phyloP scores from a whole-genome alignment of 208 protist species.

The Naegleria lovaniensis region DNA sequence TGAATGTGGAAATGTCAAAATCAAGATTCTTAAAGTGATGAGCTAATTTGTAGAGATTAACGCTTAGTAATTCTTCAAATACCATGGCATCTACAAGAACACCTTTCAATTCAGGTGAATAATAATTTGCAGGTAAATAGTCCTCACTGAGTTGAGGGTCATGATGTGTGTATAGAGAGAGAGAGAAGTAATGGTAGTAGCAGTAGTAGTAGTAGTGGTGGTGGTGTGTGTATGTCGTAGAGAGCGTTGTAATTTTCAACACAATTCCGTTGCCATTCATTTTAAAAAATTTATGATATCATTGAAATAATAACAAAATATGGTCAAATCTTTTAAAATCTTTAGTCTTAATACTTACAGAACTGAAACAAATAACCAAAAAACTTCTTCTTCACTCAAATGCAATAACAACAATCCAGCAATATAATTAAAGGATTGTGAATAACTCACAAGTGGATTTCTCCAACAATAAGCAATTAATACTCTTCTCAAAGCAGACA shows the following conservation, averaged over 20 bases:
- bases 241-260: too few relatives aligned
- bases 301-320: too few relatives aligned
- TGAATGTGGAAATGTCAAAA: conserved; percentile 15
- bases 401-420: conserved; percentile 30
- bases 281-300: too few relatives aligned
- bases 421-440: conserved; percentile 36
- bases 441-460: conserved; percentile 33
- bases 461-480: conserved; percentile 29
- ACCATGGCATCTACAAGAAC: conserved; percentile 1
- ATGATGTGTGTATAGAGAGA: neutral
- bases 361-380: conserved; percentile 27
- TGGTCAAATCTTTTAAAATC: too few relatives aligned
- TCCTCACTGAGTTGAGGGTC: neutral
- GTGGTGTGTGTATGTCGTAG: too few relatives aligned
- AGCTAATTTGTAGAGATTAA: neutral
- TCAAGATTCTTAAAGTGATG: neutral
- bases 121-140: conserved; percentile 23
- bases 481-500: conserved; percentile 15
- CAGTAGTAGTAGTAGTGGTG: neutral
- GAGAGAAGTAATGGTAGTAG: neutral
- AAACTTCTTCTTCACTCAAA: conserved; percentile 33
- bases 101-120: conserved; percentile 21
- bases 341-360: too few relatives aligned
- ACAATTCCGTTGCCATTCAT: too few relatives aligned
- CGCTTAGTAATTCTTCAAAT: neutral